Percentiles rank a stretch among this genome's conserved stretches.
These are phyloP conservation scores for Leucosporidium creatinivorum DNA, from an alignment of 768 basidiomycete genomes.

Conservation along the genomic window DNA sequence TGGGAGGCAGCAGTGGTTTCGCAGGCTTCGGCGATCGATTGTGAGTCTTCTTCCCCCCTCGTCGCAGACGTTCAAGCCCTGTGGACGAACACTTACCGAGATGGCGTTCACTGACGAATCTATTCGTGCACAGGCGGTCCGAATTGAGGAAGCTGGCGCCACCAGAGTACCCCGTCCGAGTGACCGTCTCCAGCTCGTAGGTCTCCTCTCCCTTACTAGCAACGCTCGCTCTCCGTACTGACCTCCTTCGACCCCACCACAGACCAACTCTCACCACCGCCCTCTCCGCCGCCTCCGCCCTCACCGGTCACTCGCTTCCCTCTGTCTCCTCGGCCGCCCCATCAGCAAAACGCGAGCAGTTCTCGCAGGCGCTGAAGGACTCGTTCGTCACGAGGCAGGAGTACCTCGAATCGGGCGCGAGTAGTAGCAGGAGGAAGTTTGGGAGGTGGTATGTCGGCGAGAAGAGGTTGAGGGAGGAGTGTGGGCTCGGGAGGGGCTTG, in stretches of 20 bases:
- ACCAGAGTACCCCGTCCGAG: conserved; percentile 63
- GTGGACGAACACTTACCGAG: no score
- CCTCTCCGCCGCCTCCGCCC: conserved; percentile 12
- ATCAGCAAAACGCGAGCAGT: conserved; percentile 40
- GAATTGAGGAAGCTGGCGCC: conserved; percentile 77
- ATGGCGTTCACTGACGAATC: no score
- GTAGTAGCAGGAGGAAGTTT: conserved; percentile 67
- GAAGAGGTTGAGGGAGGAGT: conserved; percentile 1
- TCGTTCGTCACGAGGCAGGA: conserved; percentile 67
- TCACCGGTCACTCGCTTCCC: background rate
- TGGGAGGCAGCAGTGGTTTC: conserved; percentile 74
- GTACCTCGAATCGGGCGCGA: conserved; percentile 75
- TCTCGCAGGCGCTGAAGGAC: conserved; percentile 43
- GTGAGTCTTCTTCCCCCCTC: conserved; percentile 48
- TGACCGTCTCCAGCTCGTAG: conserved; percentile 68
- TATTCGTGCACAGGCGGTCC: conserved; percentile 49
- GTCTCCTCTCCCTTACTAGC: conserved; percentile 41
- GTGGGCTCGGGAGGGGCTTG: conserved; percentile 2
- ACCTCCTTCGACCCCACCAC: conserved; percentile 55
- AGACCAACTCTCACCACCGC: conserved; percentile 54
- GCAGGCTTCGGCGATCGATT: conserved; percentile 66
- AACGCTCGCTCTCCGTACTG: conserved; percentile 1
- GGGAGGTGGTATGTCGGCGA: conserved; percentile 7
- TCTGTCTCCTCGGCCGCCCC: no score
- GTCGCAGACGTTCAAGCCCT: no score